Evolutionary conservation across 139 green algal genomes (phyloP), one percentile per base, ranked within the genome.

Genomic region (Coelastrella sp.): DNA sequence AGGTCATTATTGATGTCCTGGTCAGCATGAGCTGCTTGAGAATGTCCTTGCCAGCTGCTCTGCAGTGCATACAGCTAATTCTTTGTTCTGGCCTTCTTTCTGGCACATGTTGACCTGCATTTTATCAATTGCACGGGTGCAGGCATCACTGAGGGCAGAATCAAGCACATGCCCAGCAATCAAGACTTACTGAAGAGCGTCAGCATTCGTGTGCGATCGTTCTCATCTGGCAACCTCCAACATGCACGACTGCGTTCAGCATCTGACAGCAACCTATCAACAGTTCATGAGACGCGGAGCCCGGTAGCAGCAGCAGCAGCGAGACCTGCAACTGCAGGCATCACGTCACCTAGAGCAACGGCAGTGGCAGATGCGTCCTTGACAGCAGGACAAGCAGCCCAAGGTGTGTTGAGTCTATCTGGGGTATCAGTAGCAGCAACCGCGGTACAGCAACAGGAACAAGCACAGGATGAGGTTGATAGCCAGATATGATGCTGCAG

Each of bases 151-250:
- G 37, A 87, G 3, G 92, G 89, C 57, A 64, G 30, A 59, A 95
- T 97, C 73, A 75, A 83, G 38, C 94, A 97, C 85, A 62, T 89
- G 23, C 93, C 94, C 43, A 90, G 62, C 85, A 96, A 94, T 80
- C 59, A 76, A 2, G 89, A 95, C 23, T 48, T 96, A 34, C 50
- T 96, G 40, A 75, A 53, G 27, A 60, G 15, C 23, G 50, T 64
- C 7, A 48, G 8, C 5, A 19, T 80, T 27, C 45, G 72, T 30
- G 48, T 80, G 17, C 66, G 69, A 2, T 60, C 25, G 23, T 15
- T 82, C 23, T 82, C 75, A 11, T 57, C 51, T 37, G 11, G 23
- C 75, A 82, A 43, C 53, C 34, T 82, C 8, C 7, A 32, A 35
- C 2, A 40, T 34, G 71, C 25, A 8, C 38, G 7, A 27, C 32